A percentile compares a stretch with the other conserved stretches of the same genome.
These are phyloP conservation scores for Tolypocladium ovalisporum DNA, from an alignment of 2,329 filamentous ascomycete species.

Conservation along the genomic window DNA sequence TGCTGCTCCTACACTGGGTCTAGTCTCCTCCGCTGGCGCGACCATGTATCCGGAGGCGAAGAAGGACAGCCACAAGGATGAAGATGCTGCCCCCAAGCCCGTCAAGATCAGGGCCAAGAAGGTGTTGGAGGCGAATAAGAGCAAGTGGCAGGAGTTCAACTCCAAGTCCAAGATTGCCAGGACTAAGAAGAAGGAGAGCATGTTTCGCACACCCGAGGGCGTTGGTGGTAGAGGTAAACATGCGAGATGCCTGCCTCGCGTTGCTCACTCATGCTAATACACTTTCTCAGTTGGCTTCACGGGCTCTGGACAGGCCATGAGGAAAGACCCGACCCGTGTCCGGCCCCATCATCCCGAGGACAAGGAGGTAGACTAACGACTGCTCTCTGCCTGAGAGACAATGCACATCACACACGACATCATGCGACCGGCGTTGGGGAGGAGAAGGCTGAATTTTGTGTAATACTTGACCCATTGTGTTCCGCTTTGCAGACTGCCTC, in stretches of 20 bases:
- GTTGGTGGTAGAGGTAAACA: conserved; percentile 73
- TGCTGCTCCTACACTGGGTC: conserved; percentile 22
- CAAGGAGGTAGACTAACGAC: conserved; percentile 57
- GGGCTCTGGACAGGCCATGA: conserved; percentile 90
- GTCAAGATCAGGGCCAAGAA: conserved; percentile 90
- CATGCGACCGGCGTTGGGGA: not conserved
- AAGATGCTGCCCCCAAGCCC: conserved; percentile 57
- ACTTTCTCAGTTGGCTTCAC: conserved; percentile 75
- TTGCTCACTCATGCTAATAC: not conserved
- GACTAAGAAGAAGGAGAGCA: conserved; percentile 75
- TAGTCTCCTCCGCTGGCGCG: conserved; percentile 45
- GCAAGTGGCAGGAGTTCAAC: conserved; percentile 90
- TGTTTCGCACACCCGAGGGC: conserved; percentile 88
- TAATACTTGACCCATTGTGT: not conserved
- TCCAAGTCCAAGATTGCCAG: conserved; percentile 63
- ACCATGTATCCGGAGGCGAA: conserved; percentile 51
- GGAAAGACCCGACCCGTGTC: conserved; percentile 73
- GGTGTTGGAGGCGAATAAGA: conserved; percentile 82
- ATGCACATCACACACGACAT: not conserved
- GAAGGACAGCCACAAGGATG: conserved; percentile 49
- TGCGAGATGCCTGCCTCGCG: not conserved
- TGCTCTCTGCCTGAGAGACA: not conserved
- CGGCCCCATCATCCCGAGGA: conserved; percentile 76
- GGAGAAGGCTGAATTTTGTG: not conserved
- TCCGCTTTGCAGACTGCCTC: not conserved